Evolutionary conservation across 116 monocot species (phyloP), one percentile per base, ranked within the genome.

Genomic region (Trichopus zeylanicus): DNA sequence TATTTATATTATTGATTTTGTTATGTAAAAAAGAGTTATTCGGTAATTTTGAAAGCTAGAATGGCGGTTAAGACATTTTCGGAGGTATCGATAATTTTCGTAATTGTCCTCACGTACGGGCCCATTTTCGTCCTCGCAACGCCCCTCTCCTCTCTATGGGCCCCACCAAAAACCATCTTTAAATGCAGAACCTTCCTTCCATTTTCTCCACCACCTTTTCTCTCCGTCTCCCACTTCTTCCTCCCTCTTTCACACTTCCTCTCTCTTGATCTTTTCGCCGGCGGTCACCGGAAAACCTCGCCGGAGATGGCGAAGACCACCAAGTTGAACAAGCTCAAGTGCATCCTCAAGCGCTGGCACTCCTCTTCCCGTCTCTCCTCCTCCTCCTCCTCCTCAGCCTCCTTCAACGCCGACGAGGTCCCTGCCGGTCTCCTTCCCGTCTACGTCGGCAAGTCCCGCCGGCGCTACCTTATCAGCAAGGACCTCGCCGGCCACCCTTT

Each of bases 361-460:
- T 71, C 75, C 20, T 61, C 62, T 52, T 56, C 49, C 47, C 46
- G 68, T 6, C 59, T 77, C 62, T 24, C 60, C 34, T 10, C 26
- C 70, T 13, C 32, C 21, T 47, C 38, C 7, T 25, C 61, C 9
- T 20, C 25, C 21, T 26, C 67, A 0, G 31, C 42, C 9, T 67
- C 59, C 24, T 56, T 68, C 61, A 26, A 31, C 47, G 75, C 28
- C 42, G 74, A 65, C 66, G 67, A 60, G 29, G 68, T 69, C 27
- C 70, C 83, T 12, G 7, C 31, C 10, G 80, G 78, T 5, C 62
- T 84, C 51, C 78, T 71, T 56, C 62, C 87, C 6, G 78, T 92
- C 26, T 92, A 83, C 60, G 87, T 92, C 28, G 92, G 92, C 26
- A 77, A 87, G 74, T 76, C 92, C n/a, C 83, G 81, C 31, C 87